Base-by-base conservation (phyloP, 257 asterid genomes). In the Solanum sitiens region DNA sequence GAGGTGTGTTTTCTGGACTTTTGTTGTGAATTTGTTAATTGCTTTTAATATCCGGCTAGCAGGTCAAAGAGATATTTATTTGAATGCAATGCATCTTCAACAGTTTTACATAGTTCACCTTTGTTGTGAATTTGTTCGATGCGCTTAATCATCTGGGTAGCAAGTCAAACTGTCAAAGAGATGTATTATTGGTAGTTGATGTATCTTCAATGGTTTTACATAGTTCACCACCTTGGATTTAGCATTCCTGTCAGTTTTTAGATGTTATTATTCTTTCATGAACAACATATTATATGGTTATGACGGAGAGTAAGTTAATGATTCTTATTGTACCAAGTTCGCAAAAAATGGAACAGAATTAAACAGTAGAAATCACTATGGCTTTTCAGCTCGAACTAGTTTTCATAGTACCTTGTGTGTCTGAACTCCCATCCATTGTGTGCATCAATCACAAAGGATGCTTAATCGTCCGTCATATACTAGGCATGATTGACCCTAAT, bases 1-100 rank as follows among this genome's bases (percentile, higher is more conserved):
- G 98, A 91, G 98, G 99, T 97, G 89, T 86, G 92, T 91, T 35
- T 53, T 82, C 20, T 82, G 42, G 42, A 47, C 45, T 5, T 30
- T 32, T 30, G 70, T 47, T 50, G 70, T 30, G 70, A 50, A 82
- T 18, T 50, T 50, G 45, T 82, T 50, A 44, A 30, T 79, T 79
- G 40, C 25, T 79, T 45, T 44, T 30, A 82, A 82, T 80, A 80
- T 50, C 61, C 16, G 83, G 70, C 27, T 32, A 50, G 30, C 44
- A 82, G 56, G 45, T 82, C 68, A 80, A 12, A 50, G 85, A 47
- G 42, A 50, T 50, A 30, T 30, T 18, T 82, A 20, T 82, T 47
- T 11, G 70, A 82, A 82, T 44, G 30, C 59, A 30, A 82, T 80
- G 65, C 85, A 80, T 80, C 39, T 80, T 80, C 67, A 80, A 47